Evolutionary conservation across 352 stramenopile species (phyloP).

Genomic region (Phytophthora citrophthora): DNA sequence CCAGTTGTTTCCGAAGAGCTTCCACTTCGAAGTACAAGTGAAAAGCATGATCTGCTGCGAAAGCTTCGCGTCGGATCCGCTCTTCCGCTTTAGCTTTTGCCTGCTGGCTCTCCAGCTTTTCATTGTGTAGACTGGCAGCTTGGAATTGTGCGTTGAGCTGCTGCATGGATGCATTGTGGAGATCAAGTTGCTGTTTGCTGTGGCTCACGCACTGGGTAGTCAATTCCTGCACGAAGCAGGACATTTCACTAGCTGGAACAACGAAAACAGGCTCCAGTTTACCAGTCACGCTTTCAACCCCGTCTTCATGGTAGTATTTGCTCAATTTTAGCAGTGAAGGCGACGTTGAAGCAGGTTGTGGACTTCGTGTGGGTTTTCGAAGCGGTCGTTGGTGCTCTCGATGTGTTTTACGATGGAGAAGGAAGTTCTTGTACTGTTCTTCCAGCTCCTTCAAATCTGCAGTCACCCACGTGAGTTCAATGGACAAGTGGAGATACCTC

Average conservation of each 20-base stretch:
- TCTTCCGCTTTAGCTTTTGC: conserved; percentile 31
- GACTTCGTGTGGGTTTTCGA: neutral
- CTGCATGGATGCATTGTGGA: conserved; percentile 12
- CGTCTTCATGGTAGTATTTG: conserved; percentile 19
- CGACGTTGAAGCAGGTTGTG: neutral
- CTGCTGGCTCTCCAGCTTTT: conserved; percentile 17
- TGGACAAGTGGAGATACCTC: conserved; percentile 44
- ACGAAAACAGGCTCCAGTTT: conserved; percentile 14
- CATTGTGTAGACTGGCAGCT: neutral
- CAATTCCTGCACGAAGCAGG: conserved; percentile 17
- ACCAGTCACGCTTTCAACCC: neutral
- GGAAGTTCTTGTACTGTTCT: conserved; percentile 48
- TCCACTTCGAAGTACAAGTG: conserved; percentile 52
- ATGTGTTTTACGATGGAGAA: conserved; percentile 42
- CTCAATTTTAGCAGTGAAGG: conserved; percentile 19
- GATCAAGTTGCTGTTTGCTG: conserved; percentile 30
- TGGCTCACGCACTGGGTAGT: conserved; percentile 14
- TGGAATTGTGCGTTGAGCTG: conserved; percentile 23
- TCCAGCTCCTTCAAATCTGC: conserved; percentile 49
- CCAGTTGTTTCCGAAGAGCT: conserved; percentile 39
- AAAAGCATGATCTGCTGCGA: conserved; percentile 48
- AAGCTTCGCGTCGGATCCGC: conserved; percentile 46
- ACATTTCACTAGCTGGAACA: conserved; percentile 29
- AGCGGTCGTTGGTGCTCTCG: conserved; percentile 22
- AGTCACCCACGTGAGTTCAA: conserved; percentile 56